Percentiles rank a stretch among this genome's conserved stretches.
Evolutionary conservation across 2,329 filamentous ascomycete species (phyloP).

Genomic region (Paraphaeosphaeria sporulosa): DNA sequence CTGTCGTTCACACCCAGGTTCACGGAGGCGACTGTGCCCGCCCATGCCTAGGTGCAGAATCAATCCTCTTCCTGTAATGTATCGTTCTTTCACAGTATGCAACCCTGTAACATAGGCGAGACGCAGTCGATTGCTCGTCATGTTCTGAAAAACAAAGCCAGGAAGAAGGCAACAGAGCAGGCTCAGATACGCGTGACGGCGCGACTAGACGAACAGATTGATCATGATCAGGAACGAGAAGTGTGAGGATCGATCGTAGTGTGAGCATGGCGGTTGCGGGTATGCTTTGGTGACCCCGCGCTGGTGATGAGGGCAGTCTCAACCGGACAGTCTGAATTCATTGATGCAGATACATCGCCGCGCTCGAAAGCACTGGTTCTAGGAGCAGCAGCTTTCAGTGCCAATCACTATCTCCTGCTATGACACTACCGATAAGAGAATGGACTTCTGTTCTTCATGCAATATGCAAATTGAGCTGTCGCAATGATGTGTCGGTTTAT

Average conservation of each 20-base stretch:
- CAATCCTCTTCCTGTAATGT: not conserved
- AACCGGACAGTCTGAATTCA: not conserved
- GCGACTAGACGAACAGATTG: not conserved
- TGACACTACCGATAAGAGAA: constrained; percentile 40
- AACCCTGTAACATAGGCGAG: not conserved
- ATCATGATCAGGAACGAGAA: not conserved
- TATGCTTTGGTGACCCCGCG: not conserved
- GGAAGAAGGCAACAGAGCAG: not conserved
- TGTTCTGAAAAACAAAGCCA: constrained; percentile 41
- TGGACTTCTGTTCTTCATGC: constrained; percentile 28
- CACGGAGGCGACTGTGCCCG: not conserved
- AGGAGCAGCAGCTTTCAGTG: constrained; percentile 32
- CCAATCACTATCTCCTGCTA: constrained; percentile 42
- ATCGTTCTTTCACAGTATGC: not conserved
- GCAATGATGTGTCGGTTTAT: constrained; percentile 52
- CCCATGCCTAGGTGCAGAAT: not conserved
- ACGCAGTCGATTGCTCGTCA: not conserved
- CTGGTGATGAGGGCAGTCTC: not conserved
- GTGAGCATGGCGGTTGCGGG: not conserved
- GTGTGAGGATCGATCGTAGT: not conserved
- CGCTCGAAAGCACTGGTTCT: no score
- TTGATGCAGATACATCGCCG: no score
- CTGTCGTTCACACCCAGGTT: not conserved
- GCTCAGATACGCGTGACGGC: not conserved
- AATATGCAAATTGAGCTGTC: constrained; percentile 27